Conservation (phyloP, 2,329 filamentous ascomycete genomes). For the Aspergillus brunneoviolaceus region DNA sequence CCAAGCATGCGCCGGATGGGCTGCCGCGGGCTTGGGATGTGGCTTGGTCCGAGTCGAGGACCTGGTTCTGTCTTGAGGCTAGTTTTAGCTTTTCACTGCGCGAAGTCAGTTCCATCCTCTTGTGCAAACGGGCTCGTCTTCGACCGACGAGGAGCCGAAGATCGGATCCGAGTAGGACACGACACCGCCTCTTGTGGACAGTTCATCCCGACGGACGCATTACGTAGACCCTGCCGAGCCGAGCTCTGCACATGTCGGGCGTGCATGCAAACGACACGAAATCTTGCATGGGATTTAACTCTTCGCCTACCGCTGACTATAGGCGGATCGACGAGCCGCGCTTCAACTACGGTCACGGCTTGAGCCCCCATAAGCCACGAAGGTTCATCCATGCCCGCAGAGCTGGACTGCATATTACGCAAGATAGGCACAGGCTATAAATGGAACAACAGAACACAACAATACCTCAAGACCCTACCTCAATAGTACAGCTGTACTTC, state of each 20-base stretch:
- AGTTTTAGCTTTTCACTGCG: not conserved
- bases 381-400: not conserved
- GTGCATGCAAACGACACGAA: not conserved
- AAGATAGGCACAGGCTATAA: not conserved
- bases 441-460: not conserved
- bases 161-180: not conserved
- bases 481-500: no score
- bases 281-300: not conserved
- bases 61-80: conserved; percentile 46
- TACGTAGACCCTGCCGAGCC: not conserved
- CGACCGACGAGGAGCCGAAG: not conserved
- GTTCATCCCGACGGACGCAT: not conserved
- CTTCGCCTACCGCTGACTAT: no score
- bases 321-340: not conserved
- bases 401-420: no score
- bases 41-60: conserved; percentile 68
- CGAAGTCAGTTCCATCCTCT: not conserved
- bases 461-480: no score
- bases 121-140: not conserved
- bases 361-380: not conserved
- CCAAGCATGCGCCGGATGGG: conserved; percentile 64
- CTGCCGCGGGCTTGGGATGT: conserved; percentile 64
- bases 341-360: not conserved
- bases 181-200: not conserved
- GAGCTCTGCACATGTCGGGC: not conserved